Evolutionary conservation across 257 asterid genomes (phyloP).

Genomic region (Solanum bulbocastanum): DNA sequence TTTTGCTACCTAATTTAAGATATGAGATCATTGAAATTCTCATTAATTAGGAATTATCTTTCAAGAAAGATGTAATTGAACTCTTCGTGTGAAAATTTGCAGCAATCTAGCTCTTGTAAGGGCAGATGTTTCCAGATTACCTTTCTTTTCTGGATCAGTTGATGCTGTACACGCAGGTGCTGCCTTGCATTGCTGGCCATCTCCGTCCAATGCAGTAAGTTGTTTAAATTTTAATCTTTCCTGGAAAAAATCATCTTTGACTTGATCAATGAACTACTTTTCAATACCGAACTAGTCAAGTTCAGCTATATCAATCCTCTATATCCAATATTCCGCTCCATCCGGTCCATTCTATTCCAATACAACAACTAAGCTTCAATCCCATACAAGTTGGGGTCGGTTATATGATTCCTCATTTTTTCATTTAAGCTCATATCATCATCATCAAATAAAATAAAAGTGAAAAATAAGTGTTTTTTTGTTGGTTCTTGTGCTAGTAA

Average conservation of each 20-base stretch:
- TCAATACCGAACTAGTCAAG: neutral
- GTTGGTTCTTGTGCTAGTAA: neutral
- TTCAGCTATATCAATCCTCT: neutral
- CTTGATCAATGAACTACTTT: neutral
- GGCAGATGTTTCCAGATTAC: slow-evolving; percentile 93
- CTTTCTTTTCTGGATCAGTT: slow-evolving; percentile 74
- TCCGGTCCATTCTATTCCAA: neutral
- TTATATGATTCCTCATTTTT: neutral
- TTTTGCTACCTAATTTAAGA: neutral
- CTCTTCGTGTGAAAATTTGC: slow-evolving; percentile 4
- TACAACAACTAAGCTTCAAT: neutral
- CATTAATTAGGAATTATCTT: neutral
- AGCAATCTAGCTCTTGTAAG: slow-evolving; percentile 90
- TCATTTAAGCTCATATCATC: neutral
- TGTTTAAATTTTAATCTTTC: neutral
- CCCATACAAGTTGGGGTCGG: neutral
- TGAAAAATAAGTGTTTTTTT: neutral
- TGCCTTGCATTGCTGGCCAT: slow-evolving; percentile 98
- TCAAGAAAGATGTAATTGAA: neutral
- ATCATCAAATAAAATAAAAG: neutral
- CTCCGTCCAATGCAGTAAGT: slow-evolving; percentile 90
- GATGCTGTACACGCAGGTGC: slow-evolving; percentile 99
- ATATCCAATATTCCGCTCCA: too few relatives aligned
- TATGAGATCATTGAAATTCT: neutral
- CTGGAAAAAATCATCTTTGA: neutral